These are phyloP conservation scores for Aspergillus cejpii DNA, from an alignment of 2,329 filamentous ascomycete genomes.

Conservation along the genomic window DNA sequence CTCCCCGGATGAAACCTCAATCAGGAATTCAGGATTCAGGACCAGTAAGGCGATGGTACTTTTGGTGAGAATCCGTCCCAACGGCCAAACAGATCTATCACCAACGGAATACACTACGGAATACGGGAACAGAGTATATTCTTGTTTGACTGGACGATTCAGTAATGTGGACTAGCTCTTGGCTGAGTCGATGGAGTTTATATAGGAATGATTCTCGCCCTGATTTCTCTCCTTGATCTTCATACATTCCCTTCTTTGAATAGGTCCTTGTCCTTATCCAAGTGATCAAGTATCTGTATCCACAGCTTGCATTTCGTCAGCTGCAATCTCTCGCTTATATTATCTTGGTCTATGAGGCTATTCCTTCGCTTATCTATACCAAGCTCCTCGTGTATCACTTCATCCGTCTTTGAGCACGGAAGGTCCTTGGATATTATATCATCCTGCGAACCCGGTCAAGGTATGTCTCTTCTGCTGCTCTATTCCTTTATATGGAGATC, in stretches of 20 bases:
- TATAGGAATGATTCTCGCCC: not conserved
- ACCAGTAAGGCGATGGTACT: not conserved
- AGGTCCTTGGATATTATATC: not conserved
- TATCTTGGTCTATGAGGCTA: not conserved
- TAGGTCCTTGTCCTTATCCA: too few relatives aligned
- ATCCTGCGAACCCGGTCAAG: not conserved
- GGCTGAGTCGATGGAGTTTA: not conserved
- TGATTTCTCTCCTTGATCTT: not conserved
- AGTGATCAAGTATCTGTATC: too few relatives aligned
- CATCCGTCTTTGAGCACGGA: not conserved
- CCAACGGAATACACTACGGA: too few relatives aligned
- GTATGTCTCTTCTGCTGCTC: conserved; percentile 1
- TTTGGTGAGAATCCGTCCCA: conserved; percentile 1
- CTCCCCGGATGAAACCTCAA: not conserved
- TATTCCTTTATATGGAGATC: not conserved
- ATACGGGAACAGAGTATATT: too few relatives aligned
- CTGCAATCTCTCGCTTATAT: not conserved
- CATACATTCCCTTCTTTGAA: too few relatives aligned
- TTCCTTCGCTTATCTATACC: not conserved
- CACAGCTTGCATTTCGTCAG: not conserved
- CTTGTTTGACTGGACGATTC: not conserved
- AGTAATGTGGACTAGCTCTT: not conserved
- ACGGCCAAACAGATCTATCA: conserved; percentile 3
- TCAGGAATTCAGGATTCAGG: not conserved
- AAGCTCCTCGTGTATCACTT: not conserved